A percentile compares a stretch with the other conserved stretches of the same genome.
Evolutionary conservation across 2,329 filamentous ascomycete species (phyloP).

Genomic region (Colletotrichum navitas): DNA sequence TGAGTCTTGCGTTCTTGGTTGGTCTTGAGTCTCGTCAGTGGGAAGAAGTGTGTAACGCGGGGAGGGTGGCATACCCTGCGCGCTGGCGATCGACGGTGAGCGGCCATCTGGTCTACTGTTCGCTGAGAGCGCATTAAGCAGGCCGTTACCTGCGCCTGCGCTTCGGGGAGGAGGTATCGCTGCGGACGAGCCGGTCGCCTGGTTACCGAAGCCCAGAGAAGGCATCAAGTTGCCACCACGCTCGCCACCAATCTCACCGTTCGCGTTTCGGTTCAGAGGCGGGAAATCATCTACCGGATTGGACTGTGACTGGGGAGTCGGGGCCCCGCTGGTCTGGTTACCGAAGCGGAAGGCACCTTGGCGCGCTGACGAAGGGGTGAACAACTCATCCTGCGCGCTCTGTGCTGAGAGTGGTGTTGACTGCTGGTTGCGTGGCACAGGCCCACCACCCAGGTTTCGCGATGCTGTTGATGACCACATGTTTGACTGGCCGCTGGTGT

Average conservation of each 20-base stretch:
- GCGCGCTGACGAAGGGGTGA: constrained; percentile 57
- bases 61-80: constrained; percentile 49
- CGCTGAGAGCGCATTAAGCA: constrained; percentile 74
- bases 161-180: constrained; percentile 53
- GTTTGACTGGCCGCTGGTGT: constrained; percentile 61
- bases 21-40: constrained; percentile 24
- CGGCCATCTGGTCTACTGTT: constrained; percentile 65
- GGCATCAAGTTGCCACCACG: constrained; percentile 65
- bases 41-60: not conserved
- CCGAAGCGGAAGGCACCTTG: constrained; percentile 68
- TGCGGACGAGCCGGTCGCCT: constrained; percentile 53
- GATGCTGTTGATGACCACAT: constrained; percentile 67
- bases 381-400: constrained; percentile 62
- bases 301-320: constrained; percentile 60
- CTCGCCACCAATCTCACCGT: constrained; percentile 70
- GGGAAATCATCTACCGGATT: constrained; percentile 72
- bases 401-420: constrained; percentile 64
- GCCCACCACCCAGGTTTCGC: constrained; percentile 60
- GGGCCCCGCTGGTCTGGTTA: constrained; percentile 54
- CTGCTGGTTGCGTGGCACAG: constrained; percentile 65
- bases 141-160: constrained; percentile 66
- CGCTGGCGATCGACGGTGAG: constrained; percentile 56
- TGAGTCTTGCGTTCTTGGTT: constrained; percentile 59
- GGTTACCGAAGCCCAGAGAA: constrained; percentile 65
- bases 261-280: constrained; percentile 68